Conservation (phyloP, 2,329 filamentous ascomycete species). For the Clarireedia hainanense region DNA sequence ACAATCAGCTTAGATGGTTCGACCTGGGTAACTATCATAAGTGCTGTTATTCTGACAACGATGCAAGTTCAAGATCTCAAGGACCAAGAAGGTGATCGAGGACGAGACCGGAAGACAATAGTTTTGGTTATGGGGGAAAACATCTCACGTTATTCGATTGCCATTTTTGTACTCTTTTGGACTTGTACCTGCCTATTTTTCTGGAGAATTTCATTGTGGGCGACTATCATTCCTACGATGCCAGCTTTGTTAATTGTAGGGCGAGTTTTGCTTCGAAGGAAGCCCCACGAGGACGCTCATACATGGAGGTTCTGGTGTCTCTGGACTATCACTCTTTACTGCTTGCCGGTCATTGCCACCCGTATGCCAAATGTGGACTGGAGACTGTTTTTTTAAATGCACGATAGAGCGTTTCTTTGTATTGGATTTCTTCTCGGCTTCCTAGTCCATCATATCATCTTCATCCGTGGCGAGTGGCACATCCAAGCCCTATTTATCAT, state of each 20-base stretch:
- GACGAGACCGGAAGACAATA: slow-evolving; percentile 17
- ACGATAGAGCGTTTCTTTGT: too few species aligned
- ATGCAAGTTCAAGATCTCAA: slow-evolving; percentile 28
- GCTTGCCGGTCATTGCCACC: not conserved
- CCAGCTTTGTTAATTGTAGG: not conserved
- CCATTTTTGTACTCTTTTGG: slow-evolving; percentile 16
- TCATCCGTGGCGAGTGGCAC: slow-evolving; percentile 4
- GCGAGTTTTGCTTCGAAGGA: not conserved
- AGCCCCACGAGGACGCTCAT: not conserved
- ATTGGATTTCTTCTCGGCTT: not conserved
- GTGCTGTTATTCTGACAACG: slow-evolving; percentile 12
- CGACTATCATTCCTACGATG: not conserved
- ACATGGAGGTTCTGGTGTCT: slow-evolving; percentile 7
- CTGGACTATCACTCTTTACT: slow-evolving; percentile 7
- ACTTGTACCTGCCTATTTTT: slow-evolving; percentile 8
- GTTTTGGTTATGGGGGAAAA: slow-evolving; percentile 21
- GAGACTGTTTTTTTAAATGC: too few species aligned
- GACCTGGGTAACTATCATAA: not conserved
- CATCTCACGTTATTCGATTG: slow-evolving; percentile 15
- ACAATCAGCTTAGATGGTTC: not conserved
- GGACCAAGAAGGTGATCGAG: slow-evolving; percentile 24
- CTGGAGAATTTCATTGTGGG: not conserved
- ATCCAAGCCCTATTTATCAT: not conserved
- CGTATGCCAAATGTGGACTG: too few species aligned
- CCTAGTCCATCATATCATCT: not conserved